Conservation (phyloP, 495 filamentous ascomycete genomes). For the Staphylotrichum tortipilum region DNA sequence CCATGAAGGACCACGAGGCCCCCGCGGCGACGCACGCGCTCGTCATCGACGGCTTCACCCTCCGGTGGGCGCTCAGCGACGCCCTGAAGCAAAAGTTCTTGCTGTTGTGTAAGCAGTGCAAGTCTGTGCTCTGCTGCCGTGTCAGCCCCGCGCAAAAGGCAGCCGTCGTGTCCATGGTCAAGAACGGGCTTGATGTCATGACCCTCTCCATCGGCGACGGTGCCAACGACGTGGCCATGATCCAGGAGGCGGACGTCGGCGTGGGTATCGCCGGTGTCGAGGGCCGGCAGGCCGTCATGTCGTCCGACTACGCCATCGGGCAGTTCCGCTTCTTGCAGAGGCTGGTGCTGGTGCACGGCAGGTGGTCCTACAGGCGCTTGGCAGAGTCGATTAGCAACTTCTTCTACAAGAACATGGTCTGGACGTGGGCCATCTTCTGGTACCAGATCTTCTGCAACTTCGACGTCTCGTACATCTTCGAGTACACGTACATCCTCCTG, state of each 20-base stretch:
- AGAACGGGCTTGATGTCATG: conserved; percentile 90
- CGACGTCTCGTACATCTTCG: conserved; percentile 91
- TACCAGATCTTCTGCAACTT: conserved; percentile 93
- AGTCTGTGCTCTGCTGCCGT: conserved; percentile 93
- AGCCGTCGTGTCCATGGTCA: conserved; percentile 91
- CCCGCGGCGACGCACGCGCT: conserved; percentile 89
- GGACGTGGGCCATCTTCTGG: conserved; percentile 97
- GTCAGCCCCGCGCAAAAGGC: conserved; percentile 97
- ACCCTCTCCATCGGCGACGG: conserved; percentile 94
- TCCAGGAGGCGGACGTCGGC: conserved; percentile 96
- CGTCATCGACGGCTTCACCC: conserved; percentile 89
- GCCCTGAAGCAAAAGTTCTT: conserved; percentile 83
- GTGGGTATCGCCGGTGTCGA: conserved; percentile 98
- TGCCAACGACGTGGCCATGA: conserved; percentile 99
- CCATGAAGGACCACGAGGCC: conserved; percentile 71
- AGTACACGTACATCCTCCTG: conserved; percentile 93
- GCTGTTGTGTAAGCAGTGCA: conserved; percentile 93
- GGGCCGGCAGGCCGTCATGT: conserved; percentile 97
- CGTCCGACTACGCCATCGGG: conserved; percentile 95
- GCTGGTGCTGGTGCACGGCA: conserved; percentile 87
- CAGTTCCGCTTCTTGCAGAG: conserved; percentile 93
- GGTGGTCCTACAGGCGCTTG: conserved; percentile 91
- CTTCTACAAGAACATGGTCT: conserved; percentile 99
- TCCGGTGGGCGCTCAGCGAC: conserved; percentile 82
- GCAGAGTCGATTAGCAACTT: conserved; percentile 96